Percentiles rank a stretch among this genome's conserved stretches.
These are phyloP conservation scores for Colletotrichum chlorophyti DNA, from an alignment of 2,329 filamentous ascomycete genomes.

Conservation along the genomic window DNA sequence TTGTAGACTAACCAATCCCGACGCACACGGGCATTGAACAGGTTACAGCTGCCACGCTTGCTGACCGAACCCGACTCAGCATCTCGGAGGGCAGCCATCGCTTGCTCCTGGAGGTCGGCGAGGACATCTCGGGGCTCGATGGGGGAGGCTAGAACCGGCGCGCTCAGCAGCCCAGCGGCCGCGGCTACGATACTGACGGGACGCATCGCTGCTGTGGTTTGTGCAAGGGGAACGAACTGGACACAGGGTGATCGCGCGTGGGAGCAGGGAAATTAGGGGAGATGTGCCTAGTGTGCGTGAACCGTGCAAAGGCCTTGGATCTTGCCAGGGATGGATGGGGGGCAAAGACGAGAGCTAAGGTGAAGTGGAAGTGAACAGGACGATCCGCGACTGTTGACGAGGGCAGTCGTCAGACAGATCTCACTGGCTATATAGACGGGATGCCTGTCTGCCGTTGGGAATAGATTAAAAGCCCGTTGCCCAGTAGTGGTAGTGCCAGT, in stretches of 20 bases:
- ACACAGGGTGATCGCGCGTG: background rate
- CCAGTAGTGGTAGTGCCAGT: no score
- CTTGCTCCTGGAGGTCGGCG: constrained; percentile 1
- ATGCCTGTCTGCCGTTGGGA: constrained; percentile 10
- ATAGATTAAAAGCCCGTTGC: constrained; percentile 9
- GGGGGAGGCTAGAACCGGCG: background rate
- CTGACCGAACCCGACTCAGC: background rate
- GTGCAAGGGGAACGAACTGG: background rate
- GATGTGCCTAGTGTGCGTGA: background rate
- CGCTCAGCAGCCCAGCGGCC: constrained; percentile 7
- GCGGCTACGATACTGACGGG: background rate
- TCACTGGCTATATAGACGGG: constrained; percentile 17
- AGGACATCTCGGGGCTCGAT: constrained; percentile 2
- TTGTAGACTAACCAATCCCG: constrained; percentile 20
- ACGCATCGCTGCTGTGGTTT: background rate
- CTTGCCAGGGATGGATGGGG: background rate
- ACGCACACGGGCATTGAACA: constrained; percentile 24
- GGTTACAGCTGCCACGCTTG: constrained; percentile 18
- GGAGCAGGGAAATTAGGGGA: background rate
- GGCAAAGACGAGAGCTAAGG: background rate
- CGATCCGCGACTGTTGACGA: background rate
- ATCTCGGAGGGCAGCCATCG: constrained; percentile 2
- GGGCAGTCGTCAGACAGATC: background rate
- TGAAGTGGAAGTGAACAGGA: background rate
- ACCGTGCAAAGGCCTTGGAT: background rate